Base-by-base conservation (phyloP, 306 rosid species). In the Alnus rubra region DNA sequence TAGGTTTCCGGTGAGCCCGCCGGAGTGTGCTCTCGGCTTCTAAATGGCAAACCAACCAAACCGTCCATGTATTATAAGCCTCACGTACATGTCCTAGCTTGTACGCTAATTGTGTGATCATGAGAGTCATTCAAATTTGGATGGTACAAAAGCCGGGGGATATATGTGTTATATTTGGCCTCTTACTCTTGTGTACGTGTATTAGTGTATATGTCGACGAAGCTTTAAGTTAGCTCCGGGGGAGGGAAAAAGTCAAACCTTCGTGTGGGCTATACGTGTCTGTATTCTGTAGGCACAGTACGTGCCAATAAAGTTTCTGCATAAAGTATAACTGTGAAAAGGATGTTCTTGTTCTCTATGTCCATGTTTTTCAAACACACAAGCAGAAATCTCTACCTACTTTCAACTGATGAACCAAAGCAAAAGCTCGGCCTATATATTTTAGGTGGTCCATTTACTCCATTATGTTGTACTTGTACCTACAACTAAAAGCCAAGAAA, bases 11-110 rank as follows among this genome's bases (percentile, higher is more conserved):
- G 81, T 82, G 23, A 54, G 92, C 80, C 98, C 98, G 72, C 86
- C 88, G 0, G 98, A 94, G 89, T 94, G 98, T 67, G 44, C 49
- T 23, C 89, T 88, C 1, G 94, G 89, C 71, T 69, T 83, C 85
- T 94, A 81, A 74, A 11, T 5, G 11, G 30, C 39, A 47, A n/a
- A 2, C 14, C 39, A 59, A 13, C 13, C 39, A 30, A 48, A 51
- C 75, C 62, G 0, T 59, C 56, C 74, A 30, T 23, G 12, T 55
- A 13, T 33, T 62, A 30, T 67, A 10, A 10, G 47, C 56, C 65
- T 71, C 69, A 76, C 16, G 14, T 83, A 39, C 69, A 48, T 56
- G 9, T 51, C 37, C 31, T 23, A 23, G 28, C 28, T 31, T 48
- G 48, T 69, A 59, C 56, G 37, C 12, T 74, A 37, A 18, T 49